A percentile compares a stretch with the other conserved stretches of the same genome.
phyloP scores from a whole-genome alignment of 495 filamentous ascomycete species.

The Talaromyces nanjingensis region DNA sequence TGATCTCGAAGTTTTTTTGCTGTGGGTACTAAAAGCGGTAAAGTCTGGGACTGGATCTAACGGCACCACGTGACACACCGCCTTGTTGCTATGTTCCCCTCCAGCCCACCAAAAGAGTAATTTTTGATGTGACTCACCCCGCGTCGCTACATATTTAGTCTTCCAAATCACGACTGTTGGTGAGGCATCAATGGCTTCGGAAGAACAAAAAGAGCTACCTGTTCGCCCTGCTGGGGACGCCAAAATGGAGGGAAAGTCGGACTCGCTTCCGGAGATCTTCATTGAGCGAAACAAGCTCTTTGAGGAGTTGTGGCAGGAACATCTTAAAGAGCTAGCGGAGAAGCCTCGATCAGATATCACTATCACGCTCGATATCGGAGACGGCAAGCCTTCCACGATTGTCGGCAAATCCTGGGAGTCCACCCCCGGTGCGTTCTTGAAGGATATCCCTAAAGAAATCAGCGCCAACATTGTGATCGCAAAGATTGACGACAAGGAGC shows the following conservation, averaged over 20 bases:
- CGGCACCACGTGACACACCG: conserved; percentile 35
- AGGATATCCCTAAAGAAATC: conserved; percentile 45
- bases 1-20: conserved; percentile 42
- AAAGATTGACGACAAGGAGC: conserved; percentile 64
- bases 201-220: conserved; percentile 34
- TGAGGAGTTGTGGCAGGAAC: conserved; percentile 75
- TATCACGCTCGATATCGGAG: conserved; percentile 41
- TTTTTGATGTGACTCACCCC: conserved; percentile 10
- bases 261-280: conserved; percentile 70
- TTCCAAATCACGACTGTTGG: conserved; percentile 14
- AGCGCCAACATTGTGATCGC: conserved; percentile 61
- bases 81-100: conserved; percentile 15
- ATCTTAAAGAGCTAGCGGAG: conserved; percentile 60
- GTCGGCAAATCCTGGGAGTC: conserved; percentile 46
- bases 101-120: conserved; percentile 11
- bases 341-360: conserved; percentile 42
- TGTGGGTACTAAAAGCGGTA: conserved; percentile 42
- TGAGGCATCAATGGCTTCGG: conserved; percentile 28
- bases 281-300: conserved; percentile 79
- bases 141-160: conserved; percentile 5
- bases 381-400: conserved; percentile 36
- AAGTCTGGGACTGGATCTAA: conserved; percentile 19
- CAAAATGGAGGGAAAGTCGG: conserved; percentile 16
- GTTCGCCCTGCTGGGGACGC: conserved; percentile 31
- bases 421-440: conserved; percentile 46